Base-by-base conservation (phyloP, 768 basidiomycete genomes). In the Gelatoporia subvermispora region DNA sequence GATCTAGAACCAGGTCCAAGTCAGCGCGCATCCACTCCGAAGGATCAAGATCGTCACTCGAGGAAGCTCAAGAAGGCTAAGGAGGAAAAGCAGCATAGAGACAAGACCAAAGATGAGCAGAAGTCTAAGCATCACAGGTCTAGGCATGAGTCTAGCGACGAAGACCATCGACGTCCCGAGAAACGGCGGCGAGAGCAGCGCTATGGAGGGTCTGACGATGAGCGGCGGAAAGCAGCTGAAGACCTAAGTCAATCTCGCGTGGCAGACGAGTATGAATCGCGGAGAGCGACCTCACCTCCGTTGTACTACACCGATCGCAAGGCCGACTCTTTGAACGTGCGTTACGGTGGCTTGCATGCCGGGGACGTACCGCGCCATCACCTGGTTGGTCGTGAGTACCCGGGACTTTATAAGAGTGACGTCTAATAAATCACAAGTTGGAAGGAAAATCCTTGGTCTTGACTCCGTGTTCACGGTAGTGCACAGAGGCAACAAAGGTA, bases 321-420 rank as follows among this genome's bases (percentile, higher is more conserved):
- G 56, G 86, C 85, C 2, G 88, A 90, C 62, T 52, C 65, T 38
- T 66, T 81, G 45, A 88, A 85, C 59, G 65, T 86, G 25, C 74
- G 74, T 37, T 89, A 85, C 56, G 87, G 85, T n/a, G 68, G 78
- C 3, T 57, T 85, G 25, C 72, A 86, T 58, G 61, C 74, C 23
- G 74, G 81, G 15, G 78, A 84, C 55, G 65, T 88, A 21, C 85
- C 88, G 15, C 86, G 76, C 62, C 85, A 88, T 60, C 72, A 70
- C 51, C 58, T 78, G 40, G 71, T 81, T 43, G 71, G 68, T 61
- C 72, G 85, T 88, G 72, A 66, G 82, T 51, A 25, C 15, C 4
- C 2, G 8, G 8, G 23, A 8, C n/a, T 24, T 38, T 21, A 23
- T 15, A n/a, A 23, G 51, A 38, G 56, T 65, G 65, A 69, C 67